Base-by-base conservation (phyloP, 208 protist species). In the Acanthamoeba royreba region DNA sequence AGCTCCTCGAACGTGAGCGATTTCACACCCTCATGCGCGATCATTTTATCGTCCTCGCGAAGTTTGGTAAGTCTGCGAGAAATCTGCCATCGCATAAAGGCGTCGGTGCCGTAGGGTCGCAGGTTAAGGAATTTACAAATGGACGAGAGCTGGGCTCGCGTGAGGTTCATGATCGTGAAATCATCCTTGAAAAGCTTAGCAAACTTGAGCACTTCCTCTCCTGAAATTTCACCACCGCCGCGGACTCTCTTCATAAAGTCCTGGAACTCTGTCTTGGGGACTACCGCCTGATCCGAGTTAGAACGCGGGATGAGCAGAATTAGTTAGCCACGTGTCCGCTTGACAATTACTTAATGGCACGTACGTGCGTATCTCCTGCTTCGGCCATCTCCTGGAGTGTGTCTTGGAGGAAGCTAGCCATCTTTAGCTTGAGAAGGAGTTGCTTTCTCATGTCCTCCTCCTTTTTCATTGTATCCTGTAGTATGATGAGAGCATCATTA, bases 161-260 rank as follows among this genome's bases (percentile, higher is more conserved):
- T 53, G 4, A 97, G 81, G 40, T 97, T 96, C 28, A 97, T 95
- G 55, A 98, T 90, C 5, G 96, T 97, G 28, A 98, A 93, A 35
- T 98, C 93, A 63, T 98, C 96, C 66, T 97, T 93, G 69, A 98
- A 98, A 33, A 97, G 66, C 28, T 94, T 89, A 8, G 96, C 92
- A 35, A 97, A 95, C 8, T 95, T 92, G 5, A 97, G 7, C 5
- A 97, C 58, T 5, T 97, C 95, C 17, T 96, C 90, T 40, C 42
- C 94, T 13, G 88, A 89, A 4, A 96, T 77, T 3, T 81, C 63
- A 33, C 93, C 47, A 49, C 96, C 96, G 17, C 63, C 63, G 49
- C 58, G 55, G 13, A 94, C 92, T 42, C 92, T 94, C 55, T 95
- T 95, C 87, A 96, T 96, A 31, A 96, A 95, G 31, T 96, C 87